Conservation (phyloP, 768 basidiomycete species). For the Plicaturopsis crispa region DNA sequence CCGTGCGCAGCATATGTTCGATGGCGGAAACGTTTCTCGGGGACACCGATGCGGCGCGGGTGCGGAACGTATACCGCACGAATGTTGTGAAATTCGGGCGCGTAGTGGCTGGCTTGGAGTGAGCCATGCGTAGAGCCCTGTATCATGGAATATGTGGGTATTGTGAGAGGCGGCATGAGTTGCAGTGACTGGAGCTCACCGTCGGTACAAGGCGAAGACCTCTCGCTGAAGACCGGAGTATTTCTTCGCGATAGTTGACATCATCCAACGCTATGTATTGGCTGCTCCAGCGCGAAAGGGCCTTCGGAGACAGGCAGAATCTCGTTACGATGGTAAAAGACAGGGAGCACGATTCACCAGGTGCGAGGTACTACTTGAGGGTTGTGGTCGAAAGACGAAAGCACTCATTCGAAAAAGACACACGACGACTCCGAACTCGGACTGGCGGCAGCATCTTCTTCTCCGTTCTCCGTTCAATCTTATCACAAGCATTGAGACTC, state of each 20-base stretch:
- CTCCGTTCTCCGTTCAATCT: too few species aligned
- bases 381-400: too few species aligned
- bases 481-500: too few species aligned
- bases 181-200: conserved; percentile 27
- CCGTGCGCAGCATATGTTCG: conserved; percentile 71
- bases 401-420: too few species aligned
- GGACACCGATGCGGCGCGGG: conserved; percentile 51
- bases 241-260: background rate
- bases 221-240: conserved; percentile 47
- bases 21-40: conserved; percentile 62
- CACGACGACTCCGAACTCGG: too few species aligned
- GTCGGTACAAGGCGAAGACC: conserved; percentile 45
- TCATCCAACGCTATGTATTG: too few species aligned
- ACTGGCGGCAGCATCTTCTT: too few species aligned
- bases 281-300: too few species aligned
- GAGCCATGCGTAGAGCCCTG: conserved; percentile 73
- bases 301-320: too few species aligned
- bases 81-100: conserved; percentile 62
- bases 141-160: conserved; percentile 2
- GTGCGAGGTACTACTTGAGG: too few species aligned
- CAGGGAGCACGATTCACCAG: too few species aligned
- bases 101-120: conserved; percentile 51
- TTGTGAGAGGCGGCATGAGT: background rate
- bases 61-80: conserved; percentile 63
- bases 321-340: too few species aligned